phyloP scores from a whole-genome alignment of 2,329 filamentous ascomycete species.

The Cercospora brassicicola region DNA sequence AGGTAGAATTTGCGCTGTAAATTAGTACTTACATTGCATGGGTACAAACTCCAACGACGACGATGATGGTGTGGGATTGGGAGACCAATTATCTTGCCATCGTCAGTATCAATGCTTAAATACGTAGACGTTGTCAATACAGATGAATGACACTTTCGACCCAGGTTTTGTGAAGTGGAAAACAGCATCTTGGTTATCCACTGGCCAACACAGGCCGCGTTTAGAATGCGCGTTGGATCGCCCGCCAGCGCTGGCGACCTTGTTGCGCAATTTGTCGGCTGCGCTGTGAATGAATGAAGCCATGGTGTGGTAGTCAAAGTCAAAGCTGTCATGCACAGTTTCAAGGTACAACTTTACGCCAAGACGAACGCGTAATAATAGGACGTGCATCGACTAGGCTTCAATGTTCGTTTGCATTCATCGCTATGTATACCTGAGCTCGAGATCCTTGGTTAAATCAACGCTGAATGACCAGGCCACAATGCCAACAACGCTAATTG shows the following conservation, averaged over 20 bases:
- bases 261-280: constrained; percentile 12
- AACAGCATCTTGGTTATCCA: constrained; percentile 35
- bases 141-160: constrained; percentile 39
- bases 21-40: constrained; percentile 34
- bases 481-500: constrained; percentile 1
- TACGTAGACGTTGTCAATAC: constrained; percentile 3
- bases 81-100: constrained; percentile 33
- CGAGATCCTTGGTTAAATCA: neutral
- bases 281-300: constrained; percentile 13
- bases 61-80: constrained; percentile 30
- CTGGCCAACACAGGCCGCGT: constrained; percentile 39
- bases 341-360: neutral
- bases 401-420: constrained; percentile 4
- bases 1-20: neutral
- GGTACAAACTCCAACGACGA: constrained; percentile 34
- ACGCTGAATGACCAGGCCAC: constrained; percentile 12
- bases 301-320: constrained; percentile 8
- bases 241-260: neutral
- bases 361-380: constrained; percentile 1
- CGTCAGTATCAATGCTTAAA: neutral
- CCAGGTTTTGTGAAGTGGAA: constrained; percentile 37
- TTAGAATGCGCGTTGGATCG: constrained; percentile 23
- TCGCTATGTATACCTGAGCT: neutral
- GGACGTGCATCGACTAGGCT: neutral
- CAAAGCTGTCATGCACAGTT: neutral